Conservation (phyloP, 495 filamentous ascomycete species). For the Margaritispora aquatica region DNA sequence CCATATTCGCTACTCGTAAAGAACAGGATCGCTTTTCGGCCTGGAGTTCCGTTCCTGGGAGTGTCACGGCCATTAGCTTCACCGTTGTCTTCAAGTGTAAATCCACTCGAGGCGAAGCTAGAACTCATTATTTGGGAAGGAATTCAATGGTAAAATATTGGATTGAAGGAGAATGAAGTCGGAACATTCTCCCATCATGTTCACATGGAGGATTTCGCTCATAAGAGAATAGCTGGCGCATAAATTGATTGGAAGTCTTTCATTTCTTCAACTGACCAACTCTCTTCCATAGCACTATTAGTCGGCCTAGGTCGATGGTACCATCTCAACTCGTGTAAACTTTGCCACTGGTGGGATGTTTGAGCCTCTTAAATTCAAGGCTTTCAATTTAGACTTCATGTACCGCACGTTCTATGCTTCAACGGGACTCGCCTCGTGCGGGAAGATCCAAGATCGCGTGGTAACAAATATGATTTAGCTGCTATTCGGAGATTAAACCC, state of each 20-base stretch:
- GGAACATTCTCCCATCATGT: background rate
- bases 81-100: background rate
- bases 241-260: background rate
- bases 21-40: conserved; percentile 32
- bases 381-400: background rate
- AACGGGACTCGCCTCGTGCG: background rate
- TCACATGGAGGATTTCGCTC: background rate
- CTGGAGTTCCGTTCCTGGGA: background rate
- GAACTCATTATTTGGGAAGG: background rate
- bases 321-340: background rate
- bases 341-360: background rate
- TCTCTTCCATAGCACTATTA: background rate
- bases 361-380: background rate
- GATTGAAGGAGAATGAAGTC: background rate
- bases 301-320: background rate
- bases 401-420: background rate
- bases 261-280: background rate
- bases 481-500: background rate
- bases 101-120: background rate
- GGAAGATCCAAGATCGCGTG: background rate
- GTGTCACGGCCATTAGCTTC: background rate
- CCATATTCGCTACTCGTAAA: conserved; percentile 51
- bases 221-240: background rate
- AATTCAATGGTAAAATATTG: background rate
- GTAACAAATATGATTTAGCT: background rate